phyloP scores from a whole-genome alignment of 2,329 filamentous ascomycete genomes.

The Ilyonectria robusta region DNA sequence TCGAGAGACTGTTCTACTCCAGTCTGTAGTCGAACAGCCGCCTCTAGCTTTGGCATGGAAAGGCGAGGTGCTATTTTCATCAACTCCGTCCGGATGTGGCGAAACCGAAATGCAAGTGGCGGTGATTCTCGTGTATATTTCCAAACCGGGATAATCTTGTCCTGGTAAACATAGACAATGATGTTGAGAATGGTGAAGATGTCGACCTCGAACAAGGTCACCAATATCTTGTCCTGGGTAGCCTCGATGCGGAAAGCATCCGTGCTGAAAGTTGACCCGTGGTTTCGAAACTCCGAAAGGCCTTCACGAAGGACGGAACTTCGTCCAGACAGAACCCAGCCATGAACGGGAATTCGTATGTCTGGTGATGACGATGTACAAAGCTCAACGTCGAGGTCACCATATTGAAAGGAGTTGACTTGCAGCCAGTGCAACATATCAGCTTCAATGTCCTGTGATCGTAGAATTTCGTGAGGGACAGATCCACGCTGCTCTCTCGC shows the following conservation, averaged over 20 bases:
- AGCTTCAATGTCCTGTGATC: constrained; percentile 75
- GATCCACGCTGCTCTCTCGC: constrained; percentile 63
- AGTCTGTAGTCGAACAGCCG: constrained; percentile 82
- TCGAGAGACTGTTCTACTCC: constrained; percentile 75
- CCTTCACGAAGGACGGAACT: constrained; percentile 77
- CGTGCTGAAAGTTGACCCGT: constrained; percentile 36
- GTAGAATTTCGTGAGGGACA: constrained; percentile 68
- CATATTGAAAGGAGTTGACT: constrained; percentile 55
- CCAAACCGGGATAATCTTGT: constrained; percentile 88
- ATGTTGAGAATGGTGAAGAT: constrained; percentile 85
- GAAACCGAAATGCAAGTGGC: constrained; percentile 78
- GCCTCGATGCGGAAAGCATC: constrained; percentile 54
- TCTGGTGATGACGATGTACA: constrained; percentile 75
- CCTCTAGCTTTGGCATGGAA: constrained; percentile 79
- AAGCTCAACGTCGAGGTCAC: constrained; percentile 61
- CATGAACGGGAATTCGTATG: constrained; percentile 83
- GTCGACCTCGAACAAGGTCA: constrained; percentile 80
- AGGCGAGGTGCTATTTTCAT: constrained; percentile 86
- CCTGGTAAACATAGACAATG: constrained; percentile 84
- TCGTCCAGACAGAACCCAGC: constrained; percentile 83
- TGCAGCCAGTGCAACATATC: constrained; percentile 70
- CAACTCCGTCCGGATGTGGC: constrained; percentile 86
- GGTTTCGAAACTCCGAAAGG: constrained; percentile 68
- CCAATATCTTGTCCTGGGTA: constrained; percentile 63
- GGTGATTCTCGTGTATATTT: constrained; percentile 79